Conservation (phyloP, 1,284 basidiomycete genomes). For the Cutaneotrichosporon spelunceum region DNA sequence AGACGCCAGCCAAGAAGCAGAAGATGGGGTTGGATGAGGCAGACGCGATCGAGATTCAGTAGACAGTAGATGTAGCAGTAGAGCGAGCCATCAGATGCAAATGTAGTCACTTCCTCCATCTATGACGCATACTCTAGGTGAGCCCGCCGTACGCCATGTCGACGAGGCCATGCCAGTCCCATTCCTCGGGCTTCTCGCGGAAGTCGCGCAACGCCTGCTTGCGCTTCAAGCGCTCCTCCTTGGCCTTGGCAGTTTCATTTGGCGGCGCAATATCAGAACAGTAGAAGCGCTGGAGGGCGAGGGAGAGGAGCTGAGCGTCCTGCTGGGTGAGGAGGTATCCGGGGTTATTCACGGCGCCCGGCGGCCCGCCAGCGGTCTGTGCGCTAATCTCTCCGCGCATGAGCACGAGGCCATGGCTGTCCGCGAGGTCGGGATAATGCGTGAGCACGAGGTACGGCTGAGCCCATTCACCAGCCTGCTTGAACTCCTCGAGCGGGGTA, state of each 20-base stretch:
- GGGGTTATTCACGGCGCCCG: slow-evolving; percentile 35
- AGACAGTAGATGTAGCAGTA: slow-evolving; percentile 7
- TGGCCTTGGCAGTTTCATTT: slow-evolving; percentile 32
- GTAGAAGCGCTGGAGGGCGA: slow-evolving; percentile 79
- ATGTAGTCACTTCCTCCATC: background rate
- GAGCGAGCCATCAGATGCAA: background rate
- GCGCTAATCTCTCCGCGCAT: slow-evolving; percentile 90
- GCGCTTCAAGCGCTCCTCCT: slow-evolving; percentile 39
- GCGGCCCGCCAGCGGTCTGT: slow-evolving; percentile 33
- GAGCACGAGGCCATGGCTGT: slow-evolving; percentile 77
- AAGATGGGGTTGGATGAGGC: slow-evolving; percentile 25
- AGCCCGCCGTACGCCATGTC: slow-evolving; percentile 41
- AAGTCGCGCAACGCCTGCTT: slow-evolving; percentile 41
- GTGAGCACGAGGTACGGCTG: slow-evolving; percentile 89
- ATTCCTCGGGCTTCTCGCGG: slow-evolving; percentile 46
- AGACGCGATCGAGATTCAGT: slow-evolving; percentile 22
- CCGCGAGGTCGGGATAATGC: slow-evolving; percentile 82
- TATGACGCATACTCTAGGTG: slow-evolving; percentile 2
- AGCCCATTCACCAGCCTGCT: slow-evolving; percentile 77
- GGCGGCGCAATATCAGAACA: slow-evolving; percentile 32
- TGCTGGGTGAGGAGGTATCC: slow-evolving; percentile 67
- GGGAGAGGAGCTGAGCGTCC: slow-evolving; percentile 74
- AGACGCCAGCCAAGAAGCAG: slow-evolving; percentile 8
- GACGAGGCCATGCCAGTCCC: slow-evolving; percentile 49
- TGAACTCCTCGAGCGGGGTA: slow-evolving; percentile 93